A percentile compares a stretch with the other conserved stretches of the same genome.
Evolutionary conservation across 306 rosid genomes (phyloP).

Genomic region (Rubus parviflorus): DNA sequence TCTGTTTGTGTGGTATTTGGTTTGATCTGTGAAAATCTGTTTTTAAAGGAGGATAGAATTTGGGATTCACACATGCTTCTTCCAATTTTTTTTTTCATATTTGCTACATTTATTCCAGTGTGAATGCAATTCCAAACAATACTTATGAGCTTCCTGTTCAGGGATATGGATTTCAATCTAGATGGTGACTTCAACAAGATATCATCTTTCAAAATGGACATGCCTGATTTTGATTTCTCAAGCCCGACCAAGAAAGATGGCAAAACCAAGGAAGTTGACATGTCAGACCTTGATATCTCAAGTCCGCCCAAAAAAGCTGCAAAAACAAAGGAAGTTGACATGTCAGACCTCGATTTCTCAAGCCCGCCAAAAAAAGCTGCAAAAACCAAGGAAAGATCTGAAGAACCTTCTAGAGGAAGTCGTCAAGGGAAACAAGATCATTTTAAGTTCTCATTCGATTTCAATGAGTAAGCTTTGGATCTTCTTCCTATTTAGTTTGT

Average conservation of each 20-base stretch:
- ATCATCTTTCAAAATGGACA: constrained; percentile 82
- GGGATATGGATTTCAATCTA: constrained; percentile 85
- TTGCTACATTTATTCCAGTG: not conserved
- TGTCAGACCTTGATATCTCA: not conserved
- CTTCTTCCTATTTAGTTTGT: constrained; percentile 15
- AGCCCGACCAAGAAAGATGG: not conserved
- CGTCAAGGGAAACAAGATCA: constrained; percentile 42
- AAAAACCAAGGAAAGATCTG: constrained; percentile 48
- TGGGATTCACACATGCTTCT: not conserved
- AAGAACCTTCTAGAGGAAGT: constrained; percentile 53
- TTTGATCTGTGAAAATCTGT: not conserved
- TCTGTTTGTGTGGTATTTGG: not conserved
- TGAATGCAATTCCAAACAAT: constrained; percentile 28
- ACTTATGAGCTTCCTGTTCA: constrained; percentile 30
- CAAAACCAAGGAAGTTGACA: constrained; percentile 2
- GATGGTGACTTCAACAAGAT: constrained; percentile 74
- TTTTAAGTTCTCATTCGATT: constrained; percentile 74
- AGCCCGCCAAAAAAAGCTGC: constrained; percentile 48
- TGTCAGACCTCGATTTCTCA: constrained; percentile 83
- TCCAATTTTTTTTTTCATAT: not conserved
- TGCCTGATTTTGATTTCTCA: constrained; percentile 1
- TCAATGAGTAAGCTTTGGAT: constrained; percentile 64
- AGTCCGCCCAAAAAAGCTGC: not conserved
- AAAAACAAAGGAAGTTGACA: constrained; percentile 7
- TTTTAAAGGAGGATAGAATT: not conserved